Evolutionary conservation across 805 yeast species (phyloP).

Genomic region (Yamadazyma insecticola): DNA sequence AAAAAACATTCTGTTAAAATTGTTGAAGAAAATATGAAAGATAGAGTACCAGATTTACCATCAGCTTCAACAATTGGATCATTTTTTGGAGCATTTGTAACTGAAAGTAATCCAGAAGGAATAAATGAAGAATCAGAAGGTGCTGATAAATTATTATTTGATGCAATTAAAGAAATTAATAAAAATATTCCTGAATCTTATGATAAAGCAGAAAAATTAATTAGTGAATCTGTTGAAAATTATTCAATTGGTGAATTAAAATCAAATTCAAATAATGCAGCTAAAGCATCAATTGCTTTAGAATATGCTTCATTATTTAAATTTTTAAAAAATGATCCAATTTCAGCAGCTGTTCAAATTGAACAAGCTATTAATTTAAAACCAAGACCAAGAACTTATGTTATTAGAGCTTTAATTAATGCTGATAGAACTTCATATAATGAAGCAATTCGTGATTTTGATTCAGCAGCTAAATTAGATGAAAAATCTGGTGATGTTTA

Average conservation of each 20-base stretch:
- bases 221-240: slow-evolving; percentile 55
- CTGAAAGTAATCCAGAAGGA: slow-evolving; percentile 48
- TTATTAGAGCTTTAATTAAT: slow-evolving; percentile 74
- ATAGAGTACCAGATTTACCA: slow-evolving; percentile 57
- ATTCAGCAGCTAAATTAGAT: slow-evolving; percentile 63
- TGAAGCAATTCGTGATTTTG: slow-evolving; percentile 62
- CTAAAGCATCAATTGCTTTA: slow-evolving; percentile 59
- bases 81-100: slow-evolving; percentile 80
- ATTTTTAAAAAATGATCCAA: slow-evolving; percentile 73
- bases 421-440: slow-evolving; percentile 71
- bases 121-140: slow-evolving; percentile 49
- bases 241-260: slow-evolving; percentile 32
- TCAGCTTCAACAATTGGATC: slow-evolving; percentile 80
- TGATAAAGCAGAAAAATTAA: slow-evolving; percentile 53
- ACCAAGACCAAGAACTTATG: slow-evolving; percentile 79
- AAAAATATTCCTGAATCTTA: slow-evolving; percentile 54
- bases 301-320: slow-evolving; percentile 82
- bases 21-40: slow-evolving; percentile 55
- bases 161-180: slow-evolving; percentile 57
- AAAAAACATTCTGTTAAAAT: slow-evolving; percentile 72
- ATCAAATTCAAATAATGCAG: slow-evolving; percentile 33
- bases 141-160: slow-evolving; percentile 60
- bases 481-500: slow-evolving; percentile 75
- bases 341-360: slow-evolving; percentile 59
- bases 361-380: slow-evolving; percentile 58